Base-by-base conservation (phyloP, 768 basidiomycete genomes). In the Lactifluus hygrophoroides region DNA sequence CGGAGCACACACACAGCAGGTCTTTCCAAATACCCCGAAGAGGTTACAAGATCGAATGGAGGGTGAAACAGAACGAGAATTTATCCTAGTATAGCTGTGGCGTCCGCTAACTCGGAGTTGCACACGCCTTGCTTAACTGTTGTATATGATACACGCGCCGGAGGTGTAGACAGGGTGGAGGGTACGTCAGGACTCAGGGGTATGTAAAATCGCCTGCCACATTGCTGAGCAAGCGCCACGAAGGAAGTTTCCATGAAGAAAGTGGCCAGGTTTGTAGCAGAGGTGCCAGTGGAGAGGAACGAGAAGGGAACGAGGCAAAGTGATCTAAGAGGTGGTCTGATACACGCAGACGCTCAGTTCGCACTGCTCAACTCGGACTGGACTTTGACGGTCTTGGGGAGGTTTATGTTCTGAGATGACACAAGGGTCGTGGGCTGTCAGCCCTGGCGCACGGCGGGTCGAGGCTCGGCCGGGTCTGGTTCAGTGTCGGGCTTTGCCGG, bases 111-210 rank as follows among this genome's bases (percentile, higher is more conserved):
- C n/a, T 37, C 27, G 47, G 32, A 43, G 47, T 50, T 43, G 42
- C 47, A 43, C 45, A 47, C 34, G 32, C 7, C 28, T n/a, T 43
- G 43, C 47, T 42, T 43, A 43, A 35, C 23, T 25, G 25, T 53
- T 53, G 40, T 53, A 40, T n/a, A n/a, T n/a, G n/a, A n/a, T n/a
- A n/a, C 40, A 42, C 28, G 40, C 13, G 51, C 10, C 21, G 9
- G 38, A 42, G 32, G 50, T 43, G 47, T 40, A 54, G 42, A 45
- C 38, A 54, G 55, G 55, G 55, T 57, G 49, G 14, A 59, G 58
- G 52, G 53, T 50, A 49, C 37, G 49, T 46, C 50, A 45, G 45
- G 44, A 38, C n/a, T 53, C 45, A 53, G 37, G 57, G 57, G 57
- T 46, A 23, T 9, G 44, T 10, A 23, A 30, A 27, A 43, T 3